Conservation (phyloP, 495 filamentous ascomycete genomes). For the Aspergillus baeticus region DNA sequence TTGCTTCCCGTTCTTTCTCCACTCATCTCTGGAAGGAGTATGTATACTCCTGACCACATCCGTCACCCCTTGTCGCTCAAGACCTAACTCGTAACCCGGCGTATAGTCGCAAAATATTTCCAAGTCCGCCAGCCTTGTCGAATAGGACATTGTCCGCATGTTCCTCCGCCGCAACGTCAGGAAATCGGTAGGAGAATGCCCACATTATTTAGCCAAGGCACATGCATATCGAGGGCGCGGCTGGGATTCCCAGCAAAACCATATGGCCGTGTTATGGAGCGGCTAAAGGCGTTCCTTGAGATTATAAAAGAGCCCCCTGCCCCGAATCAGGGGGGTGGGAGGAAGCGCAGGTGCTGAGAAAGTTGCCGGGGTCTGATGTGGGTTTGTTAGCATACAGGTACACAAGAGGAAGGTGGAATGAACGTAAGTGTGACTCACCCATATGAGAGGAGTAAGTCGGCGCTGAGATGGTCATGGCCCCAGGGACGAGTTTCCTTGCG, state of each 20-base stretch:
- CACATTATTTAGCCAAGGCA: background rate
- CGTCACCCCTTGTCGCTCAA: too few relatives aligned
- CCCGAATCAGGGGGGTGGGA: slow-evolving; percentile 8
- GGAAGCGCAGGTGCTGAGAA: slow-evolving; percentile 1
- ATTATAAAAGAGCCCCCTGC: background rate
- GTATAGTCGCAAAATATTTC: too few relatives aligned
- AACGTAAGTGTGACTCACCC: slow-evolving; percentile 1
- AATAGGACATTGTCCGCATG: too few relatives aligned
- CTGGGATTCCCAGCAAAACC: slow-evolving; percentile 2
- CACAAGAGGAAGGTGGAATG: background rate
- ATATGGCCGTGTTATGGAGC: slow-evolving; percentile 1
- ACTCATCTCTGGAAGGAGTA: too few relatives aligned
- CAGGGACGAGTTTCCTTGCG: slow-evolving; percentile 25
- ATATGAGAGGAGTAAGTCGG: slow-evolving; percentile 21
- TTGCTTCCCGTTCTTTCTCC: background rate
- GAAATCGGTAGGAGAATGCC: background rate
- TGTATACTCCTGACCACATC: too few relatives aligned
- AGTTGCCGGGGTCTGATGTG: slow-evolving; percentile 1
- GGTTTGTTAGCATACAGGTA: background rate
- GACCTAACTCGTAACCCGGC: too few relatives aligned
- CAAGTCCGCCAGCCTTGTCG: too few relatives aligned
- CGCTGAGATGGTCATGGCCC: slow-evolving; percentile 14
- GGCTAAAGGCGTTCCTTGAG: slow-evolving; percentile 5
- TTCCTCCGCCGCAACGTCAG: background rate
- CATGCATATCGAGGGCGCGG: slow-evolving; percentile 5